Evolutionary conservation across 768 basidiomycete species (phyloP), one percentile per base, ranked within the genome.

Genomic region (Neoboletus brunneissimus): DNA sequence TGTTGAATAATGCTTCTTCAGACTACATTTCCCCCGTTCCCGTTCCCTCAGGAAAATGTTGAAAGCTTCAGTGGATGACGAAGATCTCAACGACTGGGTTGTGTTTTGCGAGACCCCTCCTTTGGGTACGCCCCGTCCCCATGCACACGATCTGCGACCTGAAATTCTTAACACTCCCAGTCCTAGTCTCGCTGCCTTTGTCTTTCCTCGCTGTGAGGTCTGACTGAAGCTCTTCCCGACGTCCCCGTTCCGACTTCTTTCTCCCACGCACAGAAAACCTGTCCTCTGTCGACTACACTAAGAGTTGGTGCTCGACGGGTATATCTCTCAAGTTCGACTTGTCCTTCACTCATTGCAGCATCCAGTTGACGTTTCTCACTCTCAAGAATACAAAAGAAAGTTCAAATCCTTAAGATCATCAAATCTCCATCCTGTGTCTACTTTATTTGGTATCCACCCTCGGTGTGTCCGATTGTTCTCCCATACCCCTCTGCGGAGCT

Each of bases 181-280:
- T 42, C 40, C 56, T 23, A 13, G 42, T 16, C 38, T 57, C 27
- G 38, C 16, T 3, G 16, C 8, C 9, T 41, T 37, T 43, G 16
- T 71, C 22, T 22, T 70, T 48, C 13, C 13, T 31, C 13, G 10
- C 34, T 35, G 27, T 18, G 29, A 47, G 38, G 31, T 55, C 34
- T 20, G 13, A 45, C 27, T 16, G 29, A 20, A 32, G 22, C 31
- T 16, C 18, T 18, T 25, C 25, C 34, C 12, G 20, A 34, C 44
- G 9, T 41, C 44, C 18, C 22, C 16, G 42, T 23, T 18, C 54
- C 27, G 42, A 10, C 8, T n/a, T n/a, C 8, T 56, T 38, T 15
- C 20, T 2, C 23, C 43, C 22, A 25, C 18, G 18, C 16, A 43
- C 41, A 7, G 5, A 22, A 22, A 13, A 22, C 38, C n/a, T 25